Evolutionary conservation across 805 yeast species (phyloP).

Genomic region (Candida ipomoeae): DNA sequence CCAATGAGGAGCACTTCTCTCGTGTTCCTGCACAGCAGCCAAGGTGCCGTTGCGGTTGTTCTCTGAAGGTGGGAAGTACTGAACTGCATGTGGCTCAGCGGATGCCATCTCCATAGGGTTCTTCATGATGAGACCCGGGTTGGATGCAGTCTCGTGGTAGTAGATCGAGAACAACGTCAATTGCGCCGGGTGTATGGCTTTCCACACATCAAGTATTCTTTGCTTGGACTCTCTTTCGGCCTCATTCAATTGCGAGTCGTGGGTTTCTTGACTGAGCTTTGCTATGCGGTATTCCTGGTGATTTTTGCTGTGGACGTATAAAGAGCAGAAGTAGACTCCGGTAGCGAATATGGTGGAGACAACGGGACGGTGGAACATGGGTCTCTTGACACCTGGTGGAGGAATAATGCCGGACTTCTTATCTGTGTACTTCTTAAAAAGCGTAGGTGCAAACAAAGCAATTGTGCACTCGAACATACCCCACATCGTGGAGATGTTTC

Average conservation of each 20-base stretch:
- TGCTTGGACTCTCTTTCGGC: slow-evolving; percentile 11
- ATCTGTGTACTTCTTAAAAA: slow-evolving; percentile 17
- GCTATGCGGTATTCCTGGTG: slow-evolving; percentile 25
- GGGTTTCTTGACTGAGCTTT: slow-evolving; percentile 28
- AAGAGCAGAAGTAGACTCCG: slow-evolving; percentile 13
- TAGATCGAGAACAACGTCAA: slow-evolving; percentile 45
- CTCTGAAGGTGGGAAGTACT: slow-evolving; percentile 20
- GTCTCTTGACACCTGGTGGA: slow-evolving; percentile 5
- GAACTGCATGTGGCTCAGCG: slow-evolving; percentile 27
- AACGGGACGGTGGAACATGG: slow-evolving; percentile 28
- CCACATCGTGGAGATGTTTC: slow-evolving; percentile 31
- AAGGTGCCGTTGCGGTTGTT: slow-evolving; percentile 1
- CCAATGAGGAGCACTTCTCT: slow-evolving; percentile 28
- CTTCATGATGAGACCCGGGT: slow-evolving; percentile 49
- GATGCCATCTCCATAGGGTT: slow-evolving; percentile 47
- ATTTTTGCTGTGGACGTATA: slow-evolving; percentile 10
- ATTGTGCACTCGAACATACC: slow-evolving; percentile 39
- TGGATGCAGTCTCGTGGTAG: slow-evolving; percentile 46
- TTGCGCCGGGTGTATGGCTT: slow-evolving; percentile 29
- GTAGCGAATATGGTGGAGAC: slow-evolving; percentile 37
- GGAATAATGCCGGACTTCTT: slow-evolving; percentile 4
- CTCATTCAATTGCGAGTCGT: slow-evolving; percentile 19
- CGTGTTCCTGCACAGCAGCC: slow-evolving; percentile 13
- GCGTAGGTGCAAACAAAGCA: slow-evolving; percentile 41
- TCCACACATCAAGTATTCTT: slow-evolving; percentile 31